Evolutionary conservation across 2,329 filamentous ascomycete genomes (phyloP).

Genomic region (Pseudocercospora eumusae): DNA sequence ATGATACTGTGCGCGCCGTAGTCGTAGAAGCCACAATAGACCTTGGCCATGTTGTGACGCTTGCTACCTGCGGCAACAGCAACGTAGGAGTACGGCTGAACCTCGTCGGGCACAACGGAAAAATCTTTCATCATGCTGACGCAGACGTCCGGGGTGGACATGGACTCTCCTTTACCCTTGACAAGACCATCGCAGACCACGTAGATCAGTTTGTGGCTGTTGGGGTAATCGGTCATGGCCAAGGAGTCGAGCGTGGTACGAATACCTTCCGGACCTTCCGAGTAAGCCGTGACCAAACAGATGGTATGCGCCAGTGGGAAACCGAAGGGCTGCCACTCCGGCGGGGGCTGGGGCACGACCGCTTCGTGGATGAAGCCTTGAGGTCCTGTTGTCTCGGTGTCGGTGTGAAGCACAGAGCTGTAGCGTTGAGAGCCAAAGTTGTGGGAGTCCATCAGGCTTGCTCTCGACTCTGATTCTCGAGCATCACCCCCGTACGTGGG

Average conservation of each 20-base stretch:
- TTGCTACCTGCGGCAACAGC: slow-evolving; percentile 94
- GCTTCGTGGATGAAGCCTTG: slow-evolving; percentile 95
- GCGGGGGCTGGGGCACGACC: slow-evolving; percentile 92
- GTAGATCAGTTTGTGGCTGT: slow-evolving; percentile 96
- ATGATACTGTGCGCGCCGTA: slow-evolving; percentile 82
- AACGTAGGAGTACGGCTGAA: slow-evolving; percentile 90
- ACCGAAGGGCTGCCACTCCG: slow-evolving; percentile 96
- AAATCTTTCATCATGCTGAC: slow-evolving; percentile 94
- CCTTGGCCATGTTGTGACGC: slow-evolving; percentile 99
- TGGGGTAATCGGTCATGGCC: slow-evolving; percentile 96
- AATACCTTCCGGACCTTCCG: slow-evolving; percentile 88
- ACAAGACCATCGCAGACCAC: slow-evolving; percentile 97
- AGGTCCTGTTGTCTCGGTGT: slow-evolving; percentile 72
- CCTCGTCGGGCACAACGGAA: slow-evolving; percentile 74
- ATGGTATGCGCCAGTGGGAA: slow-evolving; percentile 92
- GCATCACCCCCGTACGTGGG: slow-evolving; percentile 37
- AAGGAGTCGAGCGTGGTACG: slow-evolving; percentile 94
- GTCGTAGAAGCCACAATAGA: slow-evolving; percentile 97
- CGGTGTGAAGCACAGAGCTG: slow-evolving; percentile 58
- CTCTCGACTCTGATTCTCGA: slow-evolving; percentile 32
- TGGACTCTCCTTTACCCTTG: slow-evolving; percentile 85
- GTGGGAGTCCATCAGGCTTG: slow-evolving; percentile 48
- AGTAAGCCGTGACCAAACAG: slow-evolving; percentile 94
- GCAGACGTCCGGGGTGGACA: slow-evolving; percentile 86
- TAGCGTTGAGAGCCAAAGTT: slow-evolving; percentile 46